These are phyloP conservation scores for Incumbomyces delicatus DNA, from an alignment of 2,329 filamentous ascomycete genomes.

Conservation along the genomic window DNA sequence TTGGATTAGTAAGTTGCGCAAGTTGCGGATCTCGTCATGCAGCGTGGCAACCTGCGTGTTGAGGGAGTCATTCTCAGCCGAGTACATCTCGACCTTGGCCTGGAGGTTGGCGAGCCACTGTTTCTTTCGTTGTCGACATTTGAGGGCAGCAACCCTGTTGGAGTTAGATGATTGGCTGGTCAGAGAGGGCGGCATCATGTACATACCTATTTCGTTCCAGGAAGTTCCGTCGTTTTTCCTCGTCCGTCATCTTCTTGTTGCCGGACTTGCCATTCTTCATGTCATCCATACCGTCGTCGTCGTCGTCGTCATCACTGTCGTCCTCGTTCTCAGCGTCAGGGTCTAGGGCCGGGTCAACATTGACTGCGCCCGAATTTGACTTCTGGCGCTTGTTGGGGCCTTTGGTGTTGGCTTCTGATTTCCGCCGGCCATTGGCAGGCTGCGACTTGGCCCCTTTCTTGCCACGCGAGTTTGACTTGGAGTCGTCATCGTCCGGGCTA, in stretches of 20 bases:
- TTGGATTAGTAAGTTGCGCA: slow-evolving; percentile 84
- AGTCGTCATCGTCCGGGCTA: slow-evolving; percentile 53
- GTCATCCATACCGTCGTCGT: slow-evolving; percentile 42
- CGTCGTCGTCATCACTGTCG: slow-evolving; percentile 39
- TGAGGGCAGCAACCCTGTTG: slow-evolving; percentile 78
- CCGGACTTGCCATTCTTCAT: slow-evolving; percentile 18
- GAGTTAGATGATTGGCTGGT: slow-evolving; percentile 20
- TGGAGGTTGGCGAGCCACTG: slow-evolving; percentile 96
- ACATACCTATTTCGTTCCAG: slow-evolving; percentile 83
- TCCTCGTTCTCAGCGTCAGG: slow-evolving; percentile 47
- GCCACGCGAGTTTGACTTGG: slow-evolving; percentile 57
- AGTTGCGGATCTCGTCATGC: slow-evolving; percentile 84
- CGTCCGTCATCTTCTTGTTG: slow-evolving; percentile 85
- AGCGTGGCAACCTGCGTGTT: slow-evolving; percentile 73
- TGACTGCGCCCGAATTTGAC: slow-evolving; percentile 38
- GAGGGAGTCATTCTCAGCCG: slow-evolving; percentile 79
- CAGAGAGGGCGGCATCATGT: neutral
- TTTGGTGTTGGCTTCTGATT: slow-evolving; percentile 60
- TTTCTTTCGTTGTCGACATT: slow-evolving; percentile 96
- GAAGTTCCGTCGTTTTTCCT: slow-evolving; percentile 98
- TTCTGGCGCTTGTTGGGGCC: slow-evolving; percentile 66
- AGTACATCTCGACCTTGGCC: slow-evolving; percentile 86
- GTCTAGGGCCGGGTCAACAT: slow-evolving; percentile 30
- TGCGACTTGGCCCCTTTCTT: slow-evolving; percentile 54
- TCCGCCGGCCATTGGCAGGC: slow-evolving; percentile 59